A percentile compares a stretch with the other conserved stretches of the same genome.
Evolutionary conservation across 805 yeast species (phyloP).

Genomic region (Kazachstania bromeliacearum): DNA sequence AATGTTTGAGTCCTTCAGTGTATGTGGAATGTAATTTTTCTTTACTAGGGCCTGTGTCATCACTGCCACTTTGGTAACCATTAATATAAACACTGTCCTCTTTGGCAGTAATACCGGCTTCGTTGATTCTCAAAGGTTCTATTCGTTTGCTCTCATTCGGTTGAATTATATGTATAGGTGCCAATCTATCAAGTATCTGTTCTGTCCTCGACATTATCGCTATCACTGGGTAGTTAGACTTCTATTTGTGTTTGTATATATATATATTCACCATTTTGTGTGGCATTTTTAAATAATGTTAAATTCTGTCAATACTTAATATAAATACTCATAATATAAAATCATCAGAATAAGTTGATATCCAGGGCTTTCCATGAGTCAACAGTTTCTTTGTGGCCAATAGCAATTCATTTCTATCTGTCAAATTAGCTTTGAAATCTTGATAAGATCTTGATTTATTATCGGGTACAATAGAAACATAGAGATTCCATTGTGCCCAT

Average conservation of each 20-base stretch:
- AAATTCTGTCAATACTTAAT: too few relatives aligned
- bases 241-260: too few relatives aligned
- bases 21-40: slow-evolving; percentile 6
- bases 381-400: slow-evolving; percentile 17
- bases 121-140: slow-evolving; percentile 9
- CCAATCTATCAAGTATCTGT: slow-evolving; percentile 4
- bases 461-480: neutral
- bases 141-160: neutral
- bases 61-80: slow-evolving; percentile 9
- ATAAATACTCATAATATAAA: slow-evolving; percentile 23
- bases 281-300: too few relatives aligned
- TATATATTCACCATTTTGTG: too few relatives aligned
- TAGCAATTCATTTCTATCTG: slow-evolving; percentile 28
- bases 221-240: too few relatives aligned
- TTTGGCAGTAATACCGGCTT: slow-evolving; percentile 9
- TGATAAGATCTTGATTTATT: slow-evolving; percentile 20
- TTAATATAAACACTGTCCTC: slow-evolving; percentile 13
- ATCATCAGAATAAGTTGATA: slow-evolving; percentile 36
- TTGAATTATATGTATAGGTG: slow-evolving; percentile 2
- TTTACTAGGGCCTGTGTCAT: slow-evolving; percentile 1
- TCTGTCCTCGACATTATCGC: too few relatives aligned
- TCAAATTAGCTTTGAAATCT: slow-evolving; percentile 23
- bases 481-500: slow-evolving; percentile 18
- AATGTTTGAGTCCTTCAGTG: slow-evolving; percentile 15
- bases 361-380: slow-evolving; percentile 38